A percentile compares a stretch with the other conserved stretches of the same genome.
These are phyloP conservation scores for Colletotrichum chrysophilum DNA, from an alignment of 2,329 filamentous ascomycete genomes.

Conservation along the genomic window DNA sequence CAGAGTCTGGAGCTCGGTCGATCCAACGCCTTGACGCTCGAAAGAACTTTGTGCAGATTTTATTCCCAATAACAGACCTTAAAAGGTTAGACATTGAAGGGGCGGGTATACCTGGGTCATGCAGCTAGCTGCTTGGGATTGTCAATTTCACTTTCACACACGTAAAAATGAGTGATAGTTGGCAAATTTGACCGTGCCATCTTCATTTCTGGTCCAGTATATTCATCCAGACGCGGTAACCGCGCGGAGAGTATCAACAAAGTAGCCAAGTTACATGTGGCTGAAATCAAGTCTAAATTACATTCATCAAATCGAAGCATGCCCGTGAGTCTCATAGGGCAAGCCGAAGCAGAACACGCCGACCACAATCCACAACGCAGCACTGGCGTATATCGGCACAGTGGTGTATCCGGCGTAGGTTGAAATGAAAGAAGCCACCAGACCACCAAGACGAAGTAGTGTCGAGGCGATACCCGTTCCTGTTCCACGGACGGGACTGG, in stretches of 20 bases:
- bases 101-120: too few relatives aligned
- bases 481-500: conserved; percentile 58
- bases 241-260: neutral
- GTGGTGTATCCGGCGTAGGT: conserved; percentile 46
- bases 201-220: neutral
- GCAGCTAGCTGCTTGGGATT: accelerated
- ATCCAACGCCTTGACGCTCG: neutral
- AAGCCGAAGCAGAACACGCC: conserved; percentile 45
- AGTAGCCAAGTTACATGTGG: neutral
- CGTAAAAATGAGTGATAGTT: neutral
- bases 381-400: conserved; percentile 49
- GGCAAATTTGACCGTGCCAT: neutral
- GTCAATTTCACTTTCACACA: neutral
- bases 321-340: conserved; percentile 49
- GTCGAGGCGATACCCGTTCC: conserved; percentile 53
- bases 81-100: accelerated
- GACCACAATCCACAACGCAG: conserved; percentile 47
- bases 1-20: accelerated
- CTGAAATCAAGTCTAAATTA: neutral
- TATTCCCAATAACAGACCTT: neutral
- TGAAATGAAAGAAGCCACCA: conserved; percentile 46
- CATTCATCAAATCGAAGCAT: conserved; percentile 32
- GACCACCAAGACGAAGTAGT: conserved; percentile 39
- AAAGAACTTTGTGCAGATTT: accelerated
- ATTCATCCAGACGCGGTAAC: neutral